These are phyloP conservation scores for Pezizomycotina sp. DNA, from an alignment of 2,329 filamentous ascomycete genomes.

Conservation along the genomic window DNA sequence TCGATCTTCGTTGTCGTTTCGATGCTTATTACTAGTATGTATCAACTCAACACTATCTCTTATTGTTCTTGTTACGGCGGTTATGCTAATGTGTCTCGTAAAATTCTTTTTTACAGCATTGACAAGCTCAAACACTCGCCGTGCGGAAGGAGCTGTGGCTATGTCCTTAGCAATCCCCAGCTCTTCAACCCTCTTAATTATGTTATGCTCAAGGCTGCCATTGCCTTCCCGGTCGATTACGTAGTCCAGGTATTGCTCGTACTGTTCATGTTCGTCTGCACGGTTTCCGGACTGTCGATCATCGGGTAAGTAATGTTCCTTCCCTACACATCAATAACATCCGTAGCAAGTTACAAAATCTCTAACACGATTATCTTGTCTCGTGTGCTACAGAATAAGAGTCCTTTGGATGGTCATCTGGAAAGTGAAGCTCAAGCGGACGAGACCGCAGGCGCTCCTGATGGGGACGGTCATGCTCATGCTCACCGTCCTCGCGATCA, in stretches of 20 bases:
- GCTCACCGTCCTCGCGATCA: slow-evolving; percentile 74
- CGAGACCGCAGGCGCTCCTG: slow-evolving; percentile 77
- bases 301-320: too few species aligned
- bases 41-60: neutral
- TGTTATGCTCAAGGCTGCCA: slow-evolving; percentile 64
- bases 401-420: slow-evolving; percentile 94
- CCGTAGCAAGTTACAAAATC: too few species aligned
- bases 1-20: slow-evolving; percentile 66
- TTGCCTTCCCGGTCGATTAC: slow-evolving; percentile 82
- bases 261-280: slow-evolving; percentile 74
- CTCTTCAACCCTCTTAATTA: slow-evolving; percentile 93
- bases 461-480: slow-evolving; percentile 82
- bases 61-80: neutral
- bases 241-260: slow-evolving; percentile 71
- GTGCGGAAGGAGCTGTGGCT: slow-evolving; percentile 80
- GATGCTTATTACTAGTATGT: slow-evolving; percentile 65
- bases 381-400: too few species aligned
- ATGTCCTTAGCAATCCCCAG: slow-evolving; percentile 73
- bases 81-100: neutral
- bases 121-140: slow-evolving; percentile 94
- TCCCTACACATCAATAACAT: too few species aligned
- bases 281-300: slow-evolving; percentile 67
- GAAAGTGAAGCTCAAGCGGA: slow-evolving; percentile 74
- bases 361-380: too few species aligned
- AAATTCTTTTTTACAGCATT: slow-evolving; percentile 35